Percentiles rank a stretch among this genome's conserved stretches.
These are phyloP conservation scores for Rachicladosporium sp. DNA, from an alignment of 2,329 filamentous ascomycete species.

Conservation along the genomic window DNA sequence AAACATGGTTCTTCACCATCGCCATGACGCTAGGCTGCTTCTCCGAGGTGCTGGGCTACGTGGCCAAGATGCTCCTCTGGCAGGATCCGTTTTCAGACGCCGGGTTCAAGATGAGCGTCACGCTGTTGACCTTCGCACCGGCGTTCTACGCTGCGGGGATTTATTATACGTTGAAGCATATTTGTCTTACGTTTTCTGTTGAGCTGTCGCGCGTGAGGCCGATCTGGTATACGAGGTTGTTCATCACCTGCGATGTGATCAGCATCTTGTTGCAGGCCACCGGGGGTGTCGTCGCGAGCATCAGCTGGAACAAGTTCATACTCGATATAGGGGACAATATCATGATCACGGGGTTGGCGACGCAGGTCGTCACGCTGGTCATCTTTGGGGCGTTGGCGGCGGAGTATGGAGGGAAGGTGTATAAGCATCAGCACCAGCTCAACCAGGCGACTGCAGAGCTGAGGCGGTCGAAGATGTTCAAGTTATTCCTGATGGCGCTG, in stretches of 20 bases:
- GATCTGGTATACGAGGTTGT: slow-evolving; percentile 37
- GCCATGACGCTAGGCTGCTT: slow-evolving; percentile 31
- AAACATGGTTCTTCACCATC: slow-evolving; percentile 29
- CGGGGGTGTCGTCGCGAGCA: slow-evolving; percentile 43
- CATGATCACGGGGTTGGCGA: slow-evolving; percentile 46
- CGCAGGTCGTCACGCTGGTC: slow-evolving; percentile 42
- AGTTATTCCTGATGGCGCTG: slow-evolving; percentile 17
- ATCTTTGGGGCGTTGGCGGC: slow-evolving; percentile 33
- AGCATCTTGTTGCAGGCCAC: slow-evolving; percentile 48
- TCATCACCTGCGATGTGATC: slow-evolving; percentile 46
- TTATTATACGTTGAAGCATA: slow-evolving; percentile 32
- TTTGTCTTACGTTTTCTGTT: slow-evolving; percentile 26
- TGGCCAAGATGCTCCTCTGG: slow-evolving; percentile 29
- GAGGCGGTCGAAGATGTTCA: slow-evolving; percentile 20
- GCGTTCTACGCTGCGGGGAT: slow-evolving; percentile 34
- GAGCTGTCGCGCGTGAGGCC: slow-evolving; percentile 14
- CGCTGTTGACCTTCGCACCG: slow-evolving; percentile 32
- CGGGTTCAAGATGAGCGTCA: slow-evolving; percentile 32
- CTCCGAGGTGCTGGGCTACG: slow-evolving; percentile 32
- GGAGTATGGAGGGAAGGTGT: slow-evolving; percentile 23
- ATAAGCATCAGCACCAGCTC: slow-evolving; percentile 11
- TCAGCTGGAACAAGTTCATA: slow-evolving; percentile 35
- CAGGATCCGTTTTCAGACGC: slow-evolving; percentile 31
- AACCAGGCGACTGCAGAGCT: slow-evolving; percentile 21
- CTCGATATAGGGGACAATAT: slow-evolving; percentile 40